Conservation (phyloP, 176 grass and related monocot species). For the Oryza longistaminata region DNA sequence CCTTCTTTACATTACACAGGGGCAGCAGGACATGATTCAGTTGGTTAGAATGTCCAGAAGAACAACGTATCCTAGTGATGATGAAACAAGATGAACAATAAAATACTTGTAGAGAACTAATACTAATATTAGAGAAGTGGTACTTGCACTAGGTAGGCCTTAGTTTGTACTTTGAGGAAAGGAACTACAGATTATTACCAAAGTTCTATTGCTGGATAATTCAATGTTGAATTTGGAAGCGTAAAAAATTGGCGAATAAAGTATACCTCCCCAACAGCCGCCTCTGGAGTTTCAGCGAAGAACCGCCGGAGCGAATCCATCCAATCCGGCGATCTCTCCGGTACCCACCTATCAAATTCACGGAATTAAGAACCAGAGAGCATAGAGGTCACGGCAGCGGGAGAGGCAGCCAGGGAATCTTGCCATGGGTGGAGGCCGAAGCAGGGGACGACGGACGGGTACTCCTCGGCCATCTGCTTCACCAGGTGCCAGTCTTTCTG, state of each 20-base stretch:
- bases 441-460: slow-evolving; percentile 73
- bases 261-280: slow-evolving; percentile 80
- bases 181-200: background rate
- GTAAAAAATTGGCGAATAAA: background rate
- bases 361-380: background rate
- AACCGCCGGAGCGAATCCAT: slow-evolving; percentile 59
- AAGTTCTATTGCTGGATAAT: slow-evolving; percentile 3
- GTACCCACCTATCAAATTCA: slow-evolving; percentile 55
- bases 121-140: background rate
- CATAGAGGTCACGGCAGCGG: background rate
- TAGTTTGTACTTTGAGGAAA: background rate
- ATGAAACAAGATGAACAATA: background rate
- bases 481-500: slow-evolving; percentile 81
- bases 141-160: background rate
- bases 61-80: background rate
- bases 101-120: background rate
- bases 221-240: background rate
- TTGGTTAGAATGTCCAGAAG: background rate
- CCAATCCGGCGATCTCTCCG: slow-evolving; percentile 79
- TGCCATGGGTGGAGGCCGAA: slow-evolving; percentile 86
- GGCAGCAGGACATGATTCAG: background rate
- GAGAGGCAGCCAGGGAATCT: slow-evolving; percentile 3
- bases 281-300: slow-evolving; percentile 55
- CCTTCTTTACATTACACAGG: background rate
- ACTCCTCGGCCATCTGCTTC: slow-evolving; percentile 73